phyloP scores from a whole-genome alignment of 163 green algal genomes.

The Chlamydomonas reinhardtii region DNA sequence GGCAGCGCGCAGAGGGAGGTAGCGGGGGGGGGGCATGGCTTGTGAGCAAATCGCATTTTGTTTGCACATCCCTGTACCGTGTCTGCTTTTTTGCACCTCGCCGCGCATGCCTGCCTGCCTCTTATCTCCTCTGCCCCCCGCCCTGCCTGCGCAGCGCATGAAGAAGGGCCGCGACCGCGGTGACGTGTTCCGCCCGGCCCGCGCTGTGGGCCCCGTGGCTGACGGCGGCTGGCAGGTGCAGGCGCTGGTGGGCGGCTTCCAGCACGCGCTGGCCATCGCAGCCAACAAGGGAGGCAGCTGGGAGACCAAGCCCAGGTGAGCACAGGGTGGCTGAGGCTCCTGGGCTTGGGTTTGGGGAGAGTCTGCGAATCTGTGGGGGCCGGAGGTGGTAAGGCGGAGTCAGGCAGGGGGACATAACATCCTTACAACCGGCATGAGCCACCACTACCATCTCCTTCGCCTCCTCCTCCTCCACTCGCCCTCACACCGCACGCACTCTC shows the following conservation, averaged over 20 bases:
- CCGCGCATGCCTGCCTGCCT: not conserved
- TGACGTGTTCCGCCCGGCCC: conserved; percentile 40
- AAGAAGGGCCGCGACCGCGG: conserved; percentile 46
- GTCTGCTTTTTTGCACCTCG: no score
- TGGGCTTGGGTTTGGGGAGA: no score
- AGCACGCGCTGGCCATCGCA: conserved; percentile 67
- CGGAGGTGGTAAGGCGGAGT: no score
- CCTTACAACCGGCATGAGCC: no score
- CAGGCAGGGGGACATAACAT: no score
- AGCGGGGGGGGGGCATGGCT: not conserved
- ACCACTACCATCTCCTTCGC: no score
- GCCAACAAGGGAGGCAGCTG: conserved; percentile 20
- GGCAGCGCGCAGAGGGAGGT: not conserved
- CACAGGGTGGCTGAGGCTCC: no score
- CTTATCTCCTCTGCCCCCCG: not conserved
- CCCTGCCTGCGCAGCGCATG: conserved; percentile 26
- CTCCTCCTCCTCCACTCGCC: no score
- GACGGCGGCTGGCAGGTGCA: conserved; percentile 55
- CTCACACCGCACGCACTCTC: no score
- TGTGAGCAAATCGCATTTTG: no score
- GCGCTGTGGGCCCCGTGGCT: conserved; percentile 35
- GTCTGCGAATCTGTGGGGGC: no score
- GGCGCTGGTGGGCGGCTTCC: conserved; percentile 62
- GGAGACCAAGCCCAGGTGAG: conserved; percentile 11
- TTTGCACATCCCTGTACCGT: no score